Conservation (phyloP, 441 rosid species). For the Geranium incanum region DNA sequence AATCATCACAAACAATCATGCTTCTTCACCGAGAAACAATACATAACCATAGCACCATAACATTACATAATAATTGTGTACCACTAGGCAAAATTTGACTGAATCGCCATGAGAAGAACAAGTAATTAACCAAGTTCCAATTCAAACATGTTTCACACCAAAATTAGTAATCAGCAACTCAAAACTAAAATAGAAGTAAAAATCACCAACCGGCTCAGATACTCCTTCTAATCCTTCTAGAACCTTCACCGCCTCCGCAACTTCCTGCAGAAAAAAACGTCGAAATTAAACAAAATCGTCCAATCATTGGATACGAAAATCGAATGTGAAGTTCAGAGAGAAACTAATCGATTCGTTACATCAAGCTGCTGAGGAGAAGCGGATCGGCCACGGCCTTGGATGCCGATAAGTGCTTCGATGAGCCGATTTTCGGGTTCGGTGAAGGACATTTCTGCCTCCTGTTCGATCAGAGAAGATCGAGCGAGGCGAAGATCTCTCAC, state of each 20-base stretch:
- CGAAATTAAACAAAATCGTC: not conserved
- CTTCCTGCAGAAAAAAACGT: slow-evolving; percentile 40
- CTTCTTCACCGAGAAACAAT: not conserved
- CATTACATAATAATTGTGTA: not conserved
- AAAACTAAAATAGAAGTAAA: slow-evolving; percentile 10
- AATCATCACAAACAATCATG: not conserved
- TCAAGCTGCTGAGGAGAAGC: slow-evolving; percentile 70
- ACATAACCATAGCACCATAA: not conserved
- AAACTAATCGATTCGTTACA: slow-evolving; percentile 24
- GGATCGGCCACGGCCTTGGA: slow-evolving; percentile 87
- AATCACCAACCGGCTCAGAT: slow-evolving; percentile 52
- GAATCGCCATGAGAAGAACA: not conserved
- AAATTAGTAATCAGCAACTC: not conserved
- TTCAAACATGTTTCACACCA: not conserved
- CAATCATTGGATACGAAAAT: not conserved
- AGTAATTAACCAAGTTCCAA: not conserved
- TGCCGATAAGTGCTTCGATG: slow-evolving; percentile 78
- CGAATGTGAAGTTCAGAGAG: not conserved
- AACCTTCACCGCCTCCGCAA: slow-evolving; percentile 59
- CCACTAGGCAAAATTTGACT: not conserved
- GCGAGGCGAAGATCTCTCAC: slow-evolving; percentile 15
- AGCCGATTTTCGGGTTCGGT: slow-evolving; percentile 56
- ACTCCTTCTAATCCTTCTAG: slow-evolving; percentile 66
- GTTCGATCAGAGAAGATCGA: slow-evolving; percentile 37
- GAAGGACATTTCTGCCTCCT: slow-evolving; percentile 36